Conservation (phyloP, 2,329 filamentous ascomycete species). For the Truncatella angustata region DNA sequence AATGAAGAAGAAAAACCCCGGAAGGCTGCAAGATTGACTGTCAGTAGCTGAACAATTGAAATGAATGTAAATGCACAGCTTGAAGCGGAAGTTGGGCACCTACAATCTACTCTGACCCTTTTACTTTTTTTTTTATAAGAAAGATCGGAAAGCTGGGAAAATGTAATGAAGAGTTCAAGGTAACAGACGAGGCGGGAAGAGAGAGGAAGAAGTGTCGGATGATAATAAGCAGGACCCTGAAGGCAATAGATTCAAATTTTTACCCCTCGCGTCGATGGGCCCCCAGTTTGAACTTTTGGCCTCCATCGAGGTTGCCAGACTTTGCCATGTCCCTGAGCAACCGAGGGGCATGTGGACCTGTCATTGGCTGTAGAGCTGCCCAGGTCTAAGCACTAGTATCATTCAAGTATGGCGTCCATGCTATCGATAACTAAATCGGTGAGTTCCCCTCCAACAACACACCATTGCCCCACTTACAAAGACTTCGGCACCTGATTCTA, state of each 20-base stretch:
- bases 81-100: neutral
- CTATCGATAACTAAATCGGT: neutral
- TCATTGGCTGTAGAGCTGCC: slow-evolving; percentile 2
- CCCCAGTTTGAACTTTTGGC: neutral
- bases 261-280: slow-evolving; percentile 6
- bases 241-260: slow-evolving; percentile 6
- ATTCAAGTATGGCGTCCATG: neutral
- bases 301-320: neutral
- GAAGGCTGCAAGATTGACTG: neutral
- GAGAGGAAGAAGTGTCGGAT: slow-evolving; percentile 23
- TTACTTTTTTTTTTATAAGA: slow-evolving; percentile 20
- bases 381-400: neutral
- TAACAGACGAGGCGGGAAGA: slow-evolving; percentile 14
- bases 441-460: neutral
- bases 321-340: neutral
- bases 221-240: slow-evolving; percentile 26
- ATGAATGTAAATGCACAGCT: neutral
- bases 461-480: neutral
- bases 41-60: neutral
- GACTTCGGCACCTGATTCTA: neutral
- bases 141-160: slow-evolving; percentile 21
- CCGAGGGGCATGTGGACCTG: neutral
- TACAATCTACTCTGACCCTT: neutral
- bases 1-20: no score
- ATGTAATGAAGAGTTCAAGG: slow-evolving; percentile 20